A percentile compares a stretch with the other conserved stretches of the same genome.
Conservation (phyloP, 352 stramenopile genomes). For the Pythium utonaiense region DNA sequence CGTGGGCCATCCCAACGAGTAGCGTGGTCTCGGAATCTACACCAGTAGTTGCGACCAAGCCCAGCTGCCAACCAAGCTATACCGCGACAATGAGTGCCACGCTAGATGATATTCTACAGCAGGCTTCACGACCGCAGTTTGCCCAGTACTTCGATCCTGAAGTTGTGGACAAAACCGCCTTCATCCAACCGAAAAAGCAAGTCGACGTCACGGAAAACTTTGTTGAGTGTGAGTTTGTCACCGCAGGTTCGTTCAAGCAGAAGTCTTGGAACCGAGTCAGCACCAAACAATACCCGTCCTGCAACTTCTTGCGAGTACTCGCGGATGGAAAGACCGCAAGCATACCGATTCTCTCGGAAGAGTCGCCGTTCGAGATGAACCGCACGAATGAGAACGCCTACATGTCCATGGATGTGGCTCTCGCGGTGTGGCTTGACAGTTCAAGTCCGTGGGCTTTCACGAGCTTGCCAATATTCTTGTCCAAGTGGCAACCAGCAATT, state of each 20-base stretch:
- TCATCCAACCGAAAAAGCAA: slow-evolving; percentile 35
- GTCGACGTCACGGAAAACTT: slow-evolving; percentile 38
- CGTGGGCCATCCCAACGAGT: slow-evolving; percentile 26
- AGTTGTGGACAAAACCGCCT: slow-evolving; percentile 39
- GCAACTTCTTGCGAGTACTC: slow-evolving; percentile 49
- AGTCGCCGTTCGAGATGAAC: slow-evolving; percentile 62
- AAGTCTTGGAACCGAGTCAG: slow-evolving; percentile 29
- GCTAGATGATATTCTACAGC: slow-evolving; percentile 34
- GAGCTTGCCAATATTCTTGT: slow-evolving; percentile 29
- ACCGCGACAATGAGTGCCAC: slow-evolving; percentile 27
- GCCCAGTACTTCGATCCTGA: slow-evolving; percentile 41
- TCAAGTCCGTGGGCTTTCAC: slow-evolving; percentile 34
- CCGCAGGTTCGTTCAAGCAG: slow-evolving; percentile 23
- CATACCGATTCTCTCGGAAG: slow-evolving; percentile 25
- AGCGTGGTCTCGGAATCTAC: slow-evolving; percentile 15
- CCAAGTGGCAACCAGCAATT: slow-evolving; percentile 50
- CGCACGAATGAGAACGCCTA: slow-evolving; percentile 10
- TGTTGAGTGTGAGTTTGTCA: slow-evolving; percentile 30
- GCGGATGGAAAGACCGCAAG: slow-evolving; percentile 3
- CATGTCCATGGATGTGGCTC: slow-evolving; percentile 38
- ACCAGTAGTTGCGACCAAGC: slow-evolving; percentile 15
- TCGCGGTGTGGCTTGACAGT: slow-evolving; percentile 30
- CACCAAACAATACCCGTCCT: slow-evolving; percentile 36
- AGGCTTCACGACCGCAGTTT: slow-evolving; percentile 38
- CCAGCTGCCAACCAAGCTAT: slow-evolving; percentile 35